Conservation (phyloP, 2,329 filamentous ascomycete species). For the Aspergillus flavus region DNA sequence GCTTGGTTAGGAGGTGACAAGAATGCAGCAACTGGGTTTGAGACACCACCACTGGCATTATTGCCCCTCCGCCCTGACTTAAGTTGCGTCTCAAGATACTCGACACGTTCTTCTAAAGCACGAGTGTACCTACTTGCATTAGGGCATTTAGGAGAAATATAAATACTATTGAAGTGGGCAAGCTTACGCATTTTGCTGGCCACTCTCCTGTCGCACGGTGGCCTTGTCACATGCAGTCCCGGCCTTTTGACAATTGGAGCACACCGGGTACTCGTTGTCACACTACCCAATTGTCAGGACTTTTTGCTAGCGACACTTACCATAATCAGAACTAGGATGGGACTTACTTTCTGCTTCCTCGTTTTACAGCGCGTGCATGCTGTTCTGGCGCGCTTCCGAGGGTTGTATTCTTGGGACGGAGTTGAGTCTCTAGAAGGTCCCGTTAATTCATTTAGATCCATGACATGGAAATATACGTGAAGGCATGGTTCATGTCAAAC, state of each 20-base stretch:
- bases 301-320: neutral
- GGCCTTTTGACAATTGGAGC: constrained; percentile 49
- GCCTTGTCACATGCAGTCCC: constrained; percentile 48
- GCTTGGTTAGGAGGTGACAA: constrained; percentile 27
- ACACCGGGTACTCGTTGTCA: constrained; percentile 49
- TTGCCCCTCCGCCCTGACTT: constrained; percentile 20
- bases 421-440: constrained; percentile 26
- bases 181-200: constrained; percentile 38
- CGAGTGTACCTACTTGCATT: constrained; percentile 42
- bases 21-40: constrained; percentile 25
- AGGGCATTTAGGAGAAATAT: neutral
- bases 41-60: constrained; percentile 17
- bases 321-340: neutral
- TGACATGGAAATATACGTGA: neutral
- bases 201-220: constrained; percentile 43
- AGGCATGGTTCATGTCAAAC: constrained; percentile 4
- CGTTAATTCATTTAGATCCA: constrained; percentile 25
- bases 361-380: constrained; percentile 51
- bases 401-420: constrained; percentile 39
- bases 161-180: neutral
- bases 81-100: constrained; percentile 44
- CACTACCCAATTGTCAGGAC: constrained; percentile 33
- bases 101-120: constrained; percentile 46
- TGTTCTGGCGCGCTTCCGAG: constrained; percentile 49
- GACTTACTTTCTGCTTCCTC: constrained; percentile 48